Percentiles rank a stretch among this genome's conserved stretches.
phyloP scores from a whole-genome alignment of 2,329 filamentous ascomycete genomes.

The Dactylellina parvicollis region DNA sequence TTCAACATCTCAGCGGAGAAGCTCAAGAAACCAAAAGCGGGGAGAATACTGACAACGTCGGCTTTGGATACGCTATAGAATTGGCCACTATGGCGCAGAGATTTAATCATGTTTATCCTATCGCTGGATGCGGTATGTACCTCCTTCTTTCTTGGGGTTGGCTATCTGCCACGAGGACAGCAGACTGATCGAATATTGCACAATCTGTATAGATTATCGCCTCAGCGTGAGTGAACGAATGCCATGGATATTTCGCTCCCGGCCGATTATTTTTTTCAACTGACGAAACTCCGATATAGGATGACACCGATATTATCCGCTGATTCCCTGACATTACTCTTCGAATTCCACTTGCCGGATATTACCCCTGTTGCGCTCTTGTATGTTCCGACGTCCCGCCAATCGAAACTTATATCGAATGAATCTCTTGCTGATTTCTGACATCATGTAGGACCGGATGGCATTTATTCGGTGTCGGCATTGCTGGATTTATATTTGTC shows the following conservation, averaged over 20 bases:
- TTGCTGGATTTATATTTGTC: slow-evolving; percentile 85
- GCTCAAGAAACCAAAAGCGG: background rate
- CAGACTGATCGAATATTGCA: slow-evolving; percentile 11
- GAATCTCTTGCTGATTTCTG: slow-evolving; percentile 60
- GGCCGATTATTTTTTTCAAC: background rate
- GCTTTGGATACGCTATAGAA: slow-evolving; percentile 66
- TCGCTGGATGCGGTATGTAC: slow-evolving; percentile 71
- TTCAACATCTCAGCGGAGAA: background rate
- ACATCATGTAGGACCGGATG: slow-evolving; percentile 68
- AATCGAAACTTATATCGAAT: background rate
- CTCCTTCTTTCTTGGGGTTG: background rate
- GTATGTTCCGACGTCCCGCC: slow-evolving; percentile 16
- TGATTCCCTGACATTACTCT: slow-evolving; percentile 80
- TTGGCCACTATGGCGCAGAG: slow-evolving; percentile 87
- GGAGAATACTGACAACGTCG: slow-evolving; percentile 45
- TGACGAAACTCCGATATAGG: slow-evolving; percentile 35
- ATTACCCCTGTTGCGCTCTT: slow-evolving; percentile 47
- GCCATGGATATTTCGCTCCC: background rate
- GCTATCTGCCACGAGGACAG: background rate
- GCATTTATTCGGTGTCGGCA: slow-evolving; percentile 77
- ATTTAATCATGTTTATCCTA: slow-evolving; percentile 79
- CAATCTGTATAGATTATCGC: slow-evolving; percentile 72
- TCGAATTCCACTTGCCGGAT: slow-evolving; percentile 68
- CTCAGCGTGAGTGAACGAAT: slow-evolving; percentile 66
- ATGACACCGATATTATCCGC: slow-evolving; percentile 88